phyloP scores from a whole-genome alignment of 495 filamentous ascomycete genomes.

The Aspergillus mulundensis region DNA sequence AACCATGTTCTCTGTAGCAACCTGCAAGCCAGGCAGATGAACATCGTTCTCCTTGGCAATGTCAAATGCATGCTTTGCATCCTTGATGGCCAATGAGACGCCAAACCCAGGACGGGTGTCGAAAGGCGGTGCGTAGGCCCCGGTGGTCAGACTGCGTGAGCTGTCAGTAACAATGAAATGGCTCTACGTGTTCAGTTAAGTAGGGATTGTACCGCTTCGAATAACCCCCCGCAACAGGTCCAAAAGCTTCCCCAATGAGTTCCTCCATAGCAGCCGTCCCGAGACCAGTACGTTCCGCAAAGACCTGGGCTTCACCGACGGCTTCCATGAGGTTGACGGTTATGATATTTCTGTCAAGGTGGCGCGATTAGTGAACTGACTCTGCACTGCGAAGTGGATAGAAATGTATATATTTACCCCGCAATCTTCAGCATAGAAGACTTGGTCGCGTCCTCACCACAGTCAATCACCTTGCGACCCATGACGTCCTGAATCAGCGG shows the following conservation, averaged over 20 bases:
- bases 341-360: slow-evolving; percentile 35
- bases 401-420: slow-evolving; percentile 28
- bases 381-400: too few relatives aligned
- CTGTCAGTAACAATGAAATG: background rate
- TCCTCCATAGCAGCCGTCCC: slow-evolving; percentile 47
- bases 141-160: slow-evolving; percentile 36
- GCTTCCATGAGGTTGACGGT: slow-evolving; percentile 49
- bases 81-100: slow-evolving; percentile 45
- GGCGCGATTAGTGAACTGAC: background rate
- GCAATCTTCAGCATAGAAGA: slow-evolving; percentile 46
- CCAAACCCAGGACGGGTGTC: slow-evolving; percentile 42
- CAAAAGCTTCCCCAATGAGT: slow-evolving; percentile 50
- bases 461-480: slow-evolving; percentile 44
- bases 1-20: slow-evolving; percentile 39
- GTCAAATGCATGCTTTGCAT: slow-evolving; percentile 38
- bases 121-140: slow-evolving; percentile 42
- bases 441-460: slow-evolving; percentile 44
- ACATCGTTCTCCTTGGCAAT: slow-evolving; percentile 35
- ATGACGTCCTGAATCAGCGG: slow-evolving; percentile 46
- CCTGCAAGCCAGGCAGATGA: slow-evolving; percentile 34
- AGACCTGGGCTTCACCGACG: slow-evolving; percentile 51
- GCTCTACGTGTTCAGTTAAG: background rate
- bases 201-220: slow-evolving; percentile 36
- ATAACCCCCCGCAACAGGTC: slow-evolving; percentile 45
- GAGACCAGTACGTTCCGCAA: slow-evolving; percentile 52